A percentile compares a stretch with the other conserved stretches of the same genome.
Conservation (phyloP, 2,329 filamentous ascomycete species). For the Microsporum audouinii region DNA sequence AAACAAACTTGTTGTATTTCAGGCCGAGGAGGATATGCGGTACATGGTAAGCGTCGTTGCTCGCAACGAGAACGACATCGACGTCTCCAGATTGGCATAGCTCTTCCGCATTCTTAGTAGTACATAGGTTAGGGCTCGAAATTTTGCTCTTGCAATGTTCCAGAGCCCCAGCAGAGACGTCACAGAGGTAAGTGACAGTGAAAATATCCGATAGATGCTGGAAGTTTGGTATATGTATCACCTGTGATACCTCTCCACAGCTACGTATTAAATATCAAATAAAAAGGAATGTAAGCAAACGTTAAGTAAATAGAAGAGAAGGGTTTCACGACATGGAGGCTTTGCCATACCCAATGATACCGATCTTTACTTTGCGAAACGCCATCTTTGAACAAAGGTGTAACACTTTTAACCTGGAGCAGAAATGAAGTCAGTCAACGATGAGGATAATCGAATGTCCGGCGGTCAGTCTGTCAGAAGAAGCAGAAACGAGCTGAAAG, state of each 20-base stretch:
- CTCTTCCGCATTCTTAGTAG: conserved; percentile 29
- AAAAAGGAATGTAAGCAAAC: not conserved
- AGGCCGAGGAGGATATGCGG: conserved; percentile 41
- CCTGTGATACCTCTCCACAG: conserved; percentile 11
- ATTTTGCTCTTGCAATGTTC: conserved; percentile 29
- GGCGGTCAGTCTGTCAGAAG: not conserved
- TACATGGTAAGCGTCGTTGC: conserved; percentile 41
- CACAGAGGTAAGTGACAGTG: conserved; percentile 40
- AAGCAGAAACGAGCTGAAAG: not conserved
- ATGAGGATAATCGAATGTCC: not conserved
- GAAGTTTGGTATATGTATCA: conserved; percentile 11
- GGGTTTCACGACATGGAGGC: not conserved
- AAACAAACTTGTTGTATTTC: conserved; percentile 31
- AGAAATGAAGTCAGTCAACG: not conserved
- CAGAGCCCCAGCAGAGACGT: conserved; percentile 37
- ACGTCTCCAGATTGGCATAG: conserved; percentile 36
- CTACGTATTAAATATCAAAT: not conserved
- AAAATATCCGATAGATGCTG: conserved; percentile 33
- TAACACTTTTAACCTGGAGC: not conserved
- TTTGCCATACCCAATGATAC: not conserved
- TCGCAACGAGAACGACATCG: conserved; percentile 42
- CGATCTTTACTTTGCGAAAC: not conserved
- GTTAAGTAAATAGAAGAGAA: not conserved
- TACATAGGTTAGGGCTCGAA: conserved; percentile 20
- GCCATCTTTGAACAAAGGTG: not conserved